Evolutionary conservation across 257 asterid species (phyloP).

Genomic region (Forsythia viridissima): DNA sequence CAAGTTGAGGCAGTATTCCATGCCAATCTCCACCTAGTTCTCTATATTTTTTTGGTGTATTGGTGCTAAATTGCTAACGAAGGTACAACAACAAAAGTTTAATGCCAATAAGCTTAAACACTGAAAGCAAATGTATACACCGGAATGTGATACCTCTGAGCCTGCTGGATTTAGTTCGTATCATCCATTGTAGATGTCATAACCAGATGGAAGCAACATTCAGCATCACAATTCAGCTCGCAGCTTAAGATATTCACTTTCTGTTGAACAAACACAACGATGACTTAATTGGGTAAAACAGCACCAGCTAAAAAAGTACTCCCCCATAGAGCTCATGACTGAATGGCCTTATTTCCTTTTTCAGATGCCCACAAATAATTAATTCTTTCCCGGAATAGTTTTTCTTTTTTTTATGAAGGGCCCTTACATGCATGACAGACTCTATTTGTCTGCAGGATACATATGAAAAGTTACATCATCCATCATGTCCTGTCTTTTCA

Average conservation of each 20-base stretch:
- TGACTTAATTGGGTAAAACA: slow-evolving; percentile 20
- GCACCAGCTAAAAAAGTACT: slow-evolving; percentile 6
- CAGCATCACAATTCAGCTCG: slow-evolving; percentile 73
- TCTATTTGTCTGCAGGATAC: background rate
- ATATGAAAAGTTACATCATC: background rate
- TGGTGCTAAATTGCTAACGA: too few relatives aligned
- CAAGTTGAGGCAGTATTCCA: too few relatives aligned
- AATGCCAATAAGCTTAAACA: too few relatives aligned
- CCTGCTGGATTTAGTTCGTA: slow-evolving; percentile 88
- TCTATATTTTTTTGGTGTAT: too few relatives aligned
- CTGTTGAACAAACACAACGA: slow-evolving; percentile 36
- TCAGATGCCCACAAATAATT: background rate
- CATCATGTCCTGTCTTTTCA: background rate
- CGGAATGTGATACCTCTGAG: slow-evolving; percentile 79
- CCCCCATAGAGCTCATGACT: background rate
- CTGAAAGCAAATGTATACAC: too few relatives aligned
- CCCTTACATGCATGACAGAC: background rate
- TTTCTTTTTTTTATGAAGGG: background rate
- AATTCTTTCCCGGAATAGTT: background rate
- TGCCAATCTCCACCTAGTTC: too few relatives aligned
- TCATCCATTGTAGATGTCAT: slow-evolving; percentile 95
- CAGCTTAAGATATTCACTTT: slow-evolving; percentile 25
- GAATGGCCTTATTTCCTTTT: background rate
- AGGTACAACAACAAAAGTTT: too few relatives aligned
- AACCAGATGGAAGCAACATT: slow-evolving; percentile 81